phyloP scores from a whole-genome alignment of 2,329 filamentous ascomycete species.

The Microsporum canis region DNA sequence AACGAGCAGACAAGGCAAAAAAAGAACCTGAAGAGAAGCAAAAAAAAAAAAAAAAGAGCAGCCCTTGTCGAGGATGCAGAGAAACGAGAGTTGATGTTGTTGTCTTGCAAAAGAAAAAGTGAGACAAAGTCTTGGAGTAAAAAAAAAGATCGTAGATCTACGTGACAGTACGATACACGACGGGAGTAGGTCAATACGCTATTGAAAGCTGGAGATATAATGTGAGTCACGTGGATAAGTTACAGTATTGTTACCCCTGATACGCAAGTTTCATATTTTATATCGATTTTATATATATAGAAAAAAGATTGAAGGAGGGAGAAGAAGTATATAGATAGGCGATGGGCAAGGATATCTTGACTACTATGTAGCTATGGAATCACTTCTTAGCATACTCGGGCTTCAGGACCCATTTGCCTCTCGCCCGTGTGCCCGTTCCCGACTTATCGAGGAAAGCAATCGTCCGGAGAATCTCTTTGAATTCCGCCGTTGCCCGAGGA shows the following conservation, averaged over 20 bases:
- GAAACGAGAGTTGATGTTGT: neutral
- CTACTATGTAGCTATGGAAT: neutral
- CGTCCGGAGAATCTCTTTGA: constrained; percentile 65
- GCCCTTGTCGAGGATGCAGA: neutral
- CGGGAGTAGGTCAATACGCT: neutral
- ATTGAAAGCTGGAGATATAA: neutral
- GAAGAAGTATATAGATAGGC: neutral
- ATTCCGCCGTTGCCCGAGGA: constrained; percentile 58
- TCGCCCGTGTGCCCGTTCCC: constrained; percentile 34
- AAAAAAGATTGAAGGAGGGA: neutral
- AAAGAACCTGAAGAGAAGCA: neutral
- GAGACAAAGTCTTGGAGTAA: neutral
- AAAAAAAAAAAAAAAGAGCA: neutral
- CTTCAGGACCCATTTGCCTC: constrained; percentile 49
- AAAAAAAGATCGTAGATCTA: neutral
- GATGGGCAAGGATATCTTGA: neutral
- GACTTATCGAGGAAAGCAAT: constrained; percentile 60
- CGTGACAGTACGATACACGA: neutral
- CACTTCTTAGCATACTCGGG: constrained; percentile 38
- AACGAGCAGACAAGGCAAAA: neutral
- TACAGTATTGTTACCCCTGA: neutral
- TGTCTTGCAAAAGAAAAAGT: neutral
- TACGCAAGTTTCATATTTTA: neutral
- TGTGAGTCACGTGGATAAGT: neutral
- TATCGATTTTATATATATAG: neutral